Evolutionary conservation across 2,329 filamentous ascomycete species (phyloP).

Genomic region (Neofusicoccum sp.): DNA sequence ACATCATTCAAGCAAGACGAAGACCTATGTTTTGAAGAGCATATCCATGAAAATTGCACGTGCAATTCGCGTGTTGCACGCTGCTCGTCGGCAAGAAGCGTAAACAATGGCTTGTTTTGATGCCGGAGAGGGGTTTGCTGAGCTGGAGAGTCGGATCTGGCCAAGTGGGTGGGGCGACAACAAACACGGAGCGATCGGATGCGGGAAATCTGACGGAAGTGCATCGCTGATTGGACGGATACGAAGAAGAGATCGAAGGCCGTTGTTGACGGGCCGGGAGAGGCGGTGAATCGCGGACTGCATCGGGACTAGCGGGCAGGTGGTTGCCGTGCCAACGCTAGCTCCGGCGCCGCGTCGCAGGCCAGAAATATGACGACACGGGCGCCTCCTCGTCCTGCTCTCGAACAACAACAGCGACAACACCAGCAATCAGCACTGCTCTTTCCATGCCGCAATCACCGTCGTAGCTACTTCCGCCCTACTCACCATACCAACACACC

Average conservation of each 20-base stretch:
- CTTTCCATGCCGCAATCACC: slow-evolving; percentile 10
- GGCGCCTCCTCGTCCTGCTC: not conserved
- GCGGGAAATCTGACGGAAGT: no score
- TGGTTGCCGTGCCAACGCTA: slow-evolving; percentile 13
- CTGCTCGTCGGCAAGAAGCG: no score
- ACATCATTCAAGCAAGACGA: no score
- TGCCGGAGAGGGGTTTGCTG: no score
- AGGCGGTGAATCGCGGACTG: not conserved
- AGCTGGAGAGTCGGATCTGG: no score
- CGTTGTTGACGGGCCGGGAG: not conserved
- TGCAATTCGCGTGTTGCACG: no score
- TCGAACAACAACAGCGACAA: slow-evolving; percentile 5
- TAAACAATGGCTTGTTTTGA: no score
- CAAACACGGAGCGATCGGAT: no score
- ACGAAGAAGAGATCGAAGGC: not conserved
- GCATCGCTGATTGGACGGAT: not conserved
- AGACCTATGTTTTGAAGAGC: no score
- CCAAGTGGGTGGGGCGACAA: no score
- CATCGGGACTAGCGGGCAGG: not conserved
- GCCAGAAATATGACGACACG: not conserved
- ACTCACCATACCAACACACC: not conserved
- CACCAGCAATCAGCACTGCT: not conserved
- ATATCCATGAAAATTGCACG: no score
- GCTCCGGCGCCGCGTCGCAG: not conserved
- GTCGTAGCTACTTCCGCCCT: slow-evolving; percentile 7